Base-by-base conservation (phyloP, 1,139 yeast genomes). In the Candida sanyaensis region DNA sequence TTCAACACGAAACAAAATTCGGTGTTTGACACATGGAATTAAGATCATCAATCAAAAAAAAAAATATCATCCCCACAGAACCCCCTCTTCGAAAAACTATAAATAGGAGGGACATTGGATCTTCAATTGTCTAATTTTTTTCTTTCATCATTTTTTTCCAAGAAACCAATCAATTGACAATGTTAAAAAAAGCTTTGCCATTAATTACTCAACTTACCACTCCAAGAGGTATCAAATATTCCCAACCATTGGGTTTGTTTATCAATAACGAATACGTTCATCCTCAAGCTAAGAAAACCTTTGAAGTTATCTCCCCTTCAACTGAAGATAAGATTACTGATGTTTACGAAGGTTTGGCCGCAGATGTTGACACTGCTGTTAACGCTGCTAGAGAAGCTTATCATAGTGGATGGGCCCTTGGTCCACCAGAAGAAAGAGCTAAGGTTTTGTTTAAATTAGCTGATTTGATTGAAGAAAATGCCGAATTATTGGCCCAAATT, bases 291-390 rank as follows among this genome's bases (percentile, higher is more conserved):
- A 87, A 86, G 46, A 78, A 81, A 60, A 83, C 83, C 30, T 77
- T 84, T 54, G 80, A 75, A 39, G 86, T 83, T 41, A 73, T 78
- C 53, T 73, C 81, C 57, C 91, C 92, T 47, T 73, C 86, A 28
- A 86, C 91, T 12, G 93, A 84, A 46, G 81, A 86, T 59, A 70
- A 68, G 45, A 82, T 87, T 51, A 77, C 88, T 28, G 65, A 78
- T 7, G 91, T 91, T 34, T 82, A 81, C 58, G 83, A 83, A 47
- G 97, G 92, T 13, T 70, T 73, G 31, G 78, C 70, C 26, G 80
- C 73, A 41, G 97, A 90, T 62, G 84, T 90, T 37, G 91, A 91
- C 63, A 56, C 62, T 39, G 97, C 97, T 2, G 97, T 89, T 5
- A 73, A 70, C 7, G 89, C 90, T n/a, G 96, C 97, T 24, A 73